These are phyloP conservation scores for Alloteropsis angusta DNA, from an alignment of 202 grass and related monocot species.

Conservation along the genomic window DNA sequence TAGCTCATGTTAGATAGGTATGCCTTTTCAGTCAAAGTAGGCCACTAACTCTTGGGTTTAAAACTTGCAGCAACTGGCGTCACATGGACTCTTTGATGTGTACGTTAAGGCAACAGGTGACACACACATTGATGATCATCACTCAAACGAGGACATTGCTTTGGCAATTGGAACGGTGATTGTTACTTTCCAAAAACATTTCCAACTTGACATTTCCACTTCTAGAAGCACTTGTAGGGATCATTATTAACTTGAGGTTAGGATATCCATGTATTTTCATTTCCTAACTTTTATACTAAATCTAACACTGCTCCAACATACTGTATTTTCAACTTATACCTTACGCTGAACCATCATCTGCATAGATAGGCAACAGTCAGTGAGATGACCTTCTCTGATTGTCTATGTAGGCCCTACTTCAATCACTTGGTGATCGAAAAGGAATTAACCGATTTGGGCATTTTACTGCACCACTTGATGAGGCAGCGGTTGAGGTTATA, in stretches of 20 bases:
- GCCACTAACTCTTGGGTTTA: conserved; percentile 13
- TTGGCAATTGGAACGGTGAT: conserved; percentile 90
- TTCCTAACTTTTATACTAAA: not conserved
- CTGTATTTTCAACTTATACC: not conserved
- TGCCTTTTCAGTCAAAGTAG: conserved; percentile 18
- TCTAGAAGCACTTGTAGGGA: conserved; percentile 5
- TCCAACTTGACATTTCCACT: not conserved
- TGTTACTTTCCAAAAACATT: conserved; percentile 7
- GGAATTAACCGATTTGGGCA: conserved; percentile 86
- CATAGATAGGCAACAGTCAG: not conserved
- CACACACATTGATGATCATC: conserved; percentile 97
- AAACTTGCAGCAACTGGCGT: conserved; percentile 75
- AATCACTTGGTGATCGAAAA: conserved; percentile 88
- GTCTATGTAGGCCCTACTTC: conserved; percentile 62
- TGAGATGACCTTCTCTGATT: not conserved
- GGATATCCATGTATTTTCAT: not conserved
- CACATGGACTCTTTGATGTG: conserved; percentile 84
- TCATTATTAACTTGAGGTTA: conserved; percentile 8
- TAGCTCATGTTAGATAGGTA: not conserved
- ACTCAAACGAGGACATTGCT: conserved; percentile 94
- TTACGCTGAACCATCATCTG: not conserved
- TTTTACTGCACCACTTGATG: conserved; percentile 89
- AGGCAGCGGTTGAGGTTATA: conserved; percentile 89
- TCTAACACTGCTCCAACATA: not conserved
- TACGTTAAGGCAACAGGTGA: conserved; percentile 76